Evolutionary conservation across 2,329 filamentous ascomycete genomes (phyloP).

Genomic region (Stagonosporopsis rhizophila): DNA sequence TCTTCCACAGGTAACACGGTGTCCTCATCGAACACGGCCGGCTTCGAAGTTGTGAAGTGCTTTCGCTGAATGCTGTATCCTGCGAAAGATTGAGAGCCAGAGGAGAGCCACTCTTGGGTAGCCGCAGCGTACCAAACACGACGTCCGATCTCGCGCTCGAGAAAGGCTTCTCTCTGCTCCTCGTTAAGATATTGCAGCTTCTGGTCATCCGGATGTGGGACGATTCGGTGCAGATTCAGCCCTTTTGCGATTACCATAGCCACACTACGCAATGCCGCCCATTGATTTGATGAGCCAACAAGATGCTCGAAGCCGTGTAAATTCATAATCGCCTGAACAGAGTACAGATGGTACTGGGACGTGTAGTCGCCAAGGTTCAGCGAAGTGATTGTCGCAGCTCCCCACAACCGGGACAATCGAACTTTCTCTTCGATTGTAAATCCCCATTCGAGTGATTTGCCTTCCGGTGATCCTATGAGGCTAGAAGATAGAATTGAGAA

Average conservation of each 20-base stretch:
- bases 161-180: conserved; percentile 36
- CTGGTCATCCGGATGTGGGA: conserved; percentile 37
- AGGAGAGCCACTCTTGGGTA: conserved; percentile 54
- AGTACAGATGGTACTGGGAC: conserved; percentile 45
- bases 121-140: conserved; percentile 51
- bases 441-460: conserved; percentile 52
- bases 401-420: conserved; percentile 55
- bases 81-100: conserved; percentile 51
- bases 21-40: conserved; percentile 49
- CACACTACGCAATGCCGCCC: conserved; percentile 55
- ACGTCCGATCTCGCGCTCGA: conserved; percentile 49
- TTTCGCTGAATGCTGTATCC: conserved; percentile 42
- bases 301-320: conserved; percentile 60
- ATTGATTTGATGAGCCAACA: conserved; percentile 57
- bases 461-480: conserved; percentile 52
- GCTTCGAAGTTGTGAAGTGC: conserved; percentile 46
- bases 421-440: conserved; percentile 53
- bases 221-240: conserved; percentile 53
- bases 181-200: conserved; percentile 23
- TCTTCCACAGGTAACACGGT: conserved; percentile 33
- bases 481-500: conserved; percentile 55
- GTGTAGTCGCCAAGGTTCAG: conserved; percentile 58
- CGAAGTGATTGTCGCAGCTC: conserved; percentile 54
- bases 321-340: conserved; percentile 56
- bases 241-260: conserved; percentile 58